A percentile compares a stretch with the other conserved stretches of the same genome.
These are phyloP conservation scores for Zymoseptoria crescenta DNA, from an alignment of 2,329 filamentous ascomycete species.

Conservation along the genomic window DNA sequence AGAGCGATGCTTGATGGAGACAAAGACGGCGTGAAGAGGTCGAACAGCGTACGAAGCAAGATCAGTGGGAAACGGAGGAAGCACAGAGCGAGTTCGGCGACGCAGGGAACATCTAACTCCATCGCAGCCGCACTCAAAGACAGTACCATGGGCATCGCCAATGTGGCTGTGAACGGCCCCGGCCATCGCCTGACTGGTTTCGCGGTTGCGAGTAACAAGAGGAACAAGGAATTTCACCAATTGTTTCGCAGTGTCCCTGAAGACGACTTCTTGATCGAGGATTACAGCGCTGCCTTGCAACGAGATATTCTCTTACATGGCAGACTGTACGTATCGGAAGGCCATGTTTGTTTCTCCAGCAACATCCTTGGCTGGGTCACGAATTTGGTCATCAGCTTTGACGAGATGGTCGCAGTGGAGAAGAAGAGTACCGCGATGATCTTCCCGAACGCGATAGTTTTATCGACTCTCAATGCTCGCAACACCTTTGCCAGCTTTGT, in stretches of 20 bases:
- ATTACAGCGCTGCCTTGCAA: conserved; percentile 94
- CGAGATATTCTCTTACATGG: conserved; percentile 92
- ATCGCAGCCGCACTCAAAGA: conserved; percentile 65
- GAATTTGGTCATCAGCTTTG: conserved; percentile 94
- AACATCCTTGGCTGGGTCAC: conserved; percentile 98
- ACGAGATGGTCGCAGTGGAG: conserved; percentile 93
- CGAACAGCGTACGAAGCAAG: conserved; percentile 45
- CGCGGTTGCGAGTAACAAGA: conserved; percentile 89
- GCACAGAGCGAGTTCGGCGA: conserved; percentile 72
- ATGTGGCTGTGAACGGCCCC: conserved; percentile 50
- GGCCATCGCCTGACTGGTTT: conserved; percentile 83
- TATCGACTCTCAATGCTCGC: conserved; percentile 88
- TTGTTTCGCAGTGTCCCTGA: conserved; percentile 95
- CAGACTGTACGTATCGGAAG: conserved; percentile 90
- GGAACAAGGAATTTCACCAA: conserved; percentile 89
- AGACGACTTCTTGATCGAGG: conserved; percentile 95
- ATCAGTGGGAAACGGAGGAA: conserved; percentile 49
- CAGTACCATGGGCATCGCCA: conserved; percentile 61
- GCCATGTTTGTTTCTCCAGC: conserved; percentile 96
- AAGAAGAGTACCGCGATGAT: conserved; percentile 92
- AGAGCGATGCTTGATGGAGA: conserved; percentile 51
- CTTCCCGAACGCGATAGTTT: conserved; percentile 96
- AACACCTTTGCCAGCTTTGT: conserved; percentile 95
- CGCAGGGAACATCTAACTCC: conserved; percentile 56
- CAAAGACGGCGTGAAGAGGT: conserved; percentile 48